Evolutionary conservation across 371 early-diverging fungal genomes (phyloP).

Genomic region (Mortierella sp.): DNA sequence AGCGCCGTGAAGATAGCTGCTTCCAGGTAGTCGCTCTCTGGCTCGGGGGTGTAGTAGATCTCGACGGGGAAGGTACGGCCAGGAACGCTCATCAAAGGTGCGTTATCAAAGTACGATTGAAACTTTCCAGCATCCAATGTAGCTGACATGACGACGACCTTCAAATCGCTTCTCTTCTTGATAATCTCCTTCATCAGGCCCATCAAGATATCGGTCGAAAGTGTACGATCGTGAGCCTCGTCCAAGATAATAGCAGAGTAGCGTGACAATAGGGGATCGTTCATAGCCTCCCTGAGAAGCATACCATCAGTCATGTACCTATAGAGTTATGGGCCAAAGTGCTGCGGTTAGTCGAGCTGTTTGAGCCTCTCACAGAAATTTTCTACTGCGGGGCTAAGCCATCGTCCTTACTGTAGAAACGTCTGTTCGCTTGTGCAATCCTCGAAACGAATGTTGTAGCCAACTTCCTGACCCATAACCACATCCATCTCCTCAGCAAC

Average conservation of each 20-base stretch:
- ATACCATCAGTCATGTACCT: slow-evolving; percentile 98
- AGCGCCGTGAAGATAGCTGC: slow-evolving; percentile 89
- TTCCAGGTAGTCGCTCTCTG: slow-evolving; percentile 93
- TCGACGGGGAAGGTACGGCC: slow-evolving; percentile 94
- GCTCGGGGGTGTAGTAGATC: slow-evolving; percentile 82
- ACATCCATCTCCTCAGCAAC: slow-evolving; percentile 97
- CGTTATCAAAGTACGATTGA: slow-evolving; percentile 84
- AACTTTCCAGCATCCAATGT: slow-evolving; percentile 96
- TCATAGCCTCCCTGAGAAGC: slow-evolving; percentile 97
- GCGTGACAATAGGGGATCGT: slow-evolving; percentile 83
- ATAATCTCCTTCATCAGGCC: slow-evolving; percentile 87
- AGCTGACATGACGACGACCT: slow-evolving; percentile 97
- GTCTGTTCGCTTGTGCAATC: slow-evolving; percentile 88
- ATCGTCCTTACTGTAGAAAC: slow-evolving; percentile 74
- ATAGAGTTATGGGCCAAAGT: not conserved
- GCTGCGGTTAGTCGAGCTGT: slow-evolving; percentile 1
- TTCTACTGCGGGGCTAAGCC: slow-evolving; percentile 29
- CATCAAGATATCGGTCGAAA: slow-evolving; percentile 97
- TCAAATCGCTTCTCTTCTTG: slow-evolving; percentile 78
- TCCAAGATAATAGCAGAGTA: slow-evolving; percentile 97
- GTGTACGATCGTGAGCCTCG: slow-evolving; percentile 98
- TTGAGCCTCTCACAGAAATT: not conserved
- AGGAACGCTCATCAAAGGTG: slow-evolving; percentile 77
- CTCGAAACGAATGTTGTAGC: slow-evolving; percentile 98
- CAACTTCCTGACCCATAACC: slow-evolving; percentile 89